A percentile compares a stretch with the other conserved stretches of the same genome.
Evolutionary conservation across 495 filamentous ascomycete species (phyloP).

Genomic region (Achaetomiella virescens): DNA sequence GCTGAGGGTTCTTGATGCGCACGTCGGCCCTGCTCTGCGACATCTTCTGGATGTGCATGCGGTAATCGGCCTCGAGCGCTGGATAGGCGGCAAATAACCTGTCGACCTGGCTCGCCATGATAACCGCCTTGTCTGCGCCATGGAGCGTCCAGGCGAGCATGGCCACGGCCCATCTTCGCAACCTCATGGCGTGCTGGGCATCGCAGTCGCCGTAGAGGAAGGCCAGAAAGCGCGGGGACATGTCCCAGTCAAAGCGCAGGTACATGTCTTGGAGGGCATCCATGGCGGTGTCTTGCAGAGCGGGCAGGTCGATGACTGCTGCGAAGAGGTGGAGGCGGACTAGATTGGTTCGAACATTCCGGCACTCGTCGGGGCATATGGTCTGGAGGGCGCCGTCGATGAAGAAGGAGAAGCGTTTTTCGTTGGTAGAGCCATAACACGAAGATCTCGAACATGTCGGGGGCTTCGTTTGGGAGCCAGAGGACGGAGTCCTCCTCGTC

Average conservation of each 20-base stretch:
- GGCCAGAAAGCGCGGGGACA: constrained; percentile 36
- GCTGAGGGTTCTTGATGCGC: constrained; percentile 45
- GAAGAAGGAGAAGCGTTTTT: constrained; percentile 28
- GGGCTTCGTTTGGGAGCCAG: constrained; percentile 36
- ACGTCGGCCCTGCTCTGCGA: constrained; percentile 35
- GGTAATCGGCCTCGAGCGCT: constrained; percentile 37
- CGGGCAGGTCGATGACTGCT: constrained; percentile 33
- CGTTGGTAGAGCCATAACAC: constrained; percentile 41
- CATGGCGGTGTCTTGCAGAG: constrained; percentile 42
- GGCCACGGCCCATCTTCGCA: constrained; percentile 44
- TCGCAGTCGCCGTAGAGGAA: constrained; percentile 43
- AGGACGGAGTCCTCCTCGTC: constrained; percentile 27
- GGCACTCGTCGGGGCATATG: constrained; percentile 21
- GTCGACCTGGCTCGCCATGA: constrained; percentile 26
- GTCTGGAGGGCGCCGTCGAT: constrained; percentile 33
- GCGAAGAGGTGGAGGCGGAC: constrained; percentile 45
- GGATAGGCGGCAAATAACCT: constrained; percentile 33
- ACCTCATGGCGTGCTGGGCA: constrained; percentile 31
- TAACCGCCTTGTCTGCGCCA: constrained; percentile 15
- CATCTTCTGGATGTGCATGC: constrained; percentile 39
- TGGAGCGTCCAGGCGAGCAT: constrained; percentile 44
- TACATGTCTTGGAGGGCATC: constrained; percentile 46
- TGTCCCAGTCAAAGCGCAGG: constrained; percentile 44
- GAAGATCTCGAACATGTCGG: constrained; percentile 44
- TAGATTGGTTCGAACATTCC: constrained; percentile 30